These are phyloP conservation scores for Echria macrotheca DNA, from an alignment of 495 filamentous ascomycete species.

Conservation along the genomic window DNA sequence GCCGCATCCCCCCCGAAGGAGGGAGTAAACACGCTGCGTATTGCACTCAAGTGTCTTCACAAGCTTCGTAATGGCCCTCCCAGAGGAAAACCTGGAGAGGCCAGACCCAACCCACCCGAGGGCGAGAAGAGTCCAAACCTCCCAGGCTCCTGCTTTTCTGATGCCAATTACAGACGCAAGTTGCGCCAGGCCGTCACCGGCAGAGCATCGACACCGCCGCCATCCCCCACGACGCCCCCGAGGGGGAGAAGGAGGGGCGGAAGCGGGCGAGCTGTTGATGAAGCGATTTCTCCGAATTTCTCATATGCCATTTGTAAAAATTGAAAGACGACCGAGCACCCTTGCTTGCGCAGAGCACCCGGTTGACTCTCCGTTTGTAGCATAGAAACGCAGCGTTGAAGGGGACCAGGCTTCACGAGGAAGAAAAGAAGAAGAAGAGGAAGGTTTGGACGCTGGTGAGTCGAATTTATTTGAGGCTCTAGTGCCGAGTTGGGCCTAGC, in stretches of 20 bases:
- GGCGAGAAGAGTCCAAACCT: too few species aligned
- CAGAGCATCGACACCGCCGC: conserved; percentile 26
- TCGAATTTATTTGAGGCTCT: neutral
- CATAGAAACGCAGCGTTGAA: conserved; percentile 99
- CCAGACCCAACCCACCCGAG: conserved; percentile 1
- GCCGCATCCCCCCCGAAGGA: neutral
- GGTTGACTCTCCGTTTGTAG: conserved; percentile 87
- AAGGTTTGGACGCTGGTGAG: conserved; percentile 9
- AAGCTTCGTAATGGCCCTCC: conserved; percentile 24
- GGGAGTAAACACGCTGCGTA: conserved; percentile 17
- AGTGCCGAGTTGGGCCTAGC: too few species aligned
- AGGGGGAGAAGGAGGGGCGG: conserved; percentile 12
- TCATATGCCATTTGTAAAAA: conserved; percentile 75
- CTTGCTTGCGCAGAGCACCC: conserved; percentile 48
- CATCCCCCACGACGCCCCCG: too few species aligned
- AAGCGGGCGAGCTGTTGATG: conserved; percentile 27
- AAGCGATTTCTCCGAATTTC: conserved; percentile 94
- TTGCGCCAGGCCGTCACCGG: conserved; percentile 21
- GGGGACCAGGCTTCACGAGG: conserved; percentile 76
- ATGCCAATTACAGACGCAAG: conserved; percentile 22
- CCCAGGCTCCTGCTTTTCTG: conserved; percentile 26
- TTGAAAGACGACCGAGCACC: too few species aligned
- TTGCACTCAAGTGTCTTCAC: conserved; percentile 23
- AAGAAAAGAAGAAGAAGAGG: conserved; percentile 31
- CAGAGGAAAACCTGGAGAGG: conserved; percentile 12